Base-by-base conservation (phyloP, 331 rosid genomes). In the Rosa hybrid region DNA sequence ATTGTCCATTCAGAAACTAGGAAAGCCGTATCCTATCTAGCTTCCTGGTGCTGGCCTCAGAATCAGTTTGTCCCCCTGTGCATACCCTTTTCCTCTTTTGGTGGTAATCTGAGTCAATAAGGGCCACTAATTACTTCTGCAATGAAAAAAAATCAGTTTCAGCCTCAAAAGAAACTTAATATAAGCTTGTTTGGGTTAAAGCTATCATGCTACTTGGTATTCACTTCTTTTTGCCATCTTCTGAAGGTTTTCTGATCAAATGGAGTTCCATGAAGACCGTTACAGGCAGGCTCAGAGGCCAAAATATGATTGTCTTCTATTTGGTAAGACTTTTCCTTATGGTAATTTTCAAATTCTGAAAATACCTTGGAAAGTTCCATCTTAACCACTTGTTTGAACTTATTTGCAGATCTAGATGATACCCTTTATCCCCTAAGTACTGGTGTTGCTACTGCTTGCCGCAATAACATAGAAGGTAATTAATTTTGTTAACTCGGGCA, bases 301-400 rank as follows among this genome's bases (percentile, higher is more conserved):
- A 70, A 90, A 89, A 84, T 91, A 86, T 79, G 98, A 95, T 20
- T 95, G 97, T 75, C 98, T 95, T 82, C 92, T 95, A 1, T 95
- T 95, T 85, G 98, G 98, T 95, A 86, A 83, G 83, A 78, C 63
- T 60, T 70, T 30, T 46, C 65, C 16, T 53, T 14, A 0, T 1
- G 34, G 72, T 56, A 68, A 30, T 69, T 51, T 78, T 12, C 41
- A 25, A 68, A 3, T 64, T 81, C 54, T 60, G 53, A 79, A 83
- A 80, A 78, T 68, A 14, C 53, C 76, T 79, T 13, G 65, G 34
- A 68, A 2, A 42, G 5, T 45, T 14, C 63, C 81, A 57, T 48
- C 50, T 10, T 54, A 70, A 75, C 42, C 42, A 50, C 17, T 56
- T 38, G 17, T 76, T 38, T 60, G 72, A 21, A 68, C 38, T 25